These are phyloP conservation scores for Kurtzmaniella natalensis DNA, from an alignment of 1,139 yeast species.

Conservation along the genomic window DNA sequence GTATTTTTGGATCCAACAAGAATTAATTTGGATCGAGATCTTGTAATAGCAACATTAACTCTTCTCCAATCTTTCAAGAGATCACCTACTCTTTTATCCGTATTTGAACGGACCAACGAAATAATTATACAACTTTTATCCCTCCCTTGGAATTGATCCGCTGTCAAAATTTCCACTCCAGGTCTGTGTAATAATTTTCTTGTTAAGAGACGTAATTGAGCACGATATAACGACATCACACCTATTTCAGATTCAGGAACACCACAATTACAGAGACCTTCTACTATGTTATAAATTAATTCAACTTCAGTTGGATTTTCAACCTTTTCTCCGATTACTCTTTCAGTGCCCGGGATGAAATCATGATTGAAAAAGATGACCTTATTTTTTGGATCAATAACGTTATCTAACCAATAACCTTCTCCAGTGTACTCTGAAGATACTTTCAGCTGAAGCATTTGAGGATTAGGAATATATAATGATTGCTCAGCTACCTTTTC, in stretches of 20 bases:
- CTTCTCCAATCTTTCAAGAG: constrained; percentile 85
- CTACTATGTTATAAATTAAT: constrained; percentile 59
- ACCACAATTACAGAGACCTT: constrained; percentile 57
- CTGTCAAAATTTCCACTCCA: constrained; percentile 76
- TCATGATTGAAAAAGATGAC: constrained; percentile 85
- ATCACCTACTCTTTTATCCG: constrained; percentile 66
- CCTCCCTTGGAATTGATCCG: constrained; percentile 94
- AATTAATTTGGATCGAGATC: constrained; percentile 81
- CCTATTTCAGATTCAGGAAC: constrained; percentile 63
- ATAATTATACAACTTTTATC: constrained; percentile 89
- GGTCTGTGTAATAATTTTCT: constrained; percentile 34
- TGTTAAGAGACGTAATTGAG: constrained; percentile 62
- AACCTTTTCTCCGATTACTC: constrained; percentile 56
- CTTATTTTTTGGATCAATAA: constrained; percentile 33
- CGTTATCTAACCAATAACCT: constrained; percentile 29
- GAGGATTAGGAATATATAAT: constrained; percentile 43
- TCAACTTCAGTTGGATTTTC: constrained; percentile 72
- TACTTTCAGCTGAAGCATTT: constrained; percentile 12
- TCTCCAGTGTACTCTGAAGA: constrained; percentile 5
- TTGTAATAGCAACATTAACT: constrained; percentile 88
- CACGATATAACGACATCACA: constrained; percentile 82
- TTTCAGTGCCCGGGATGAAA: constrained; percentile 55
- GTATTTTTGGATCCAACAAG: constrained; percentile 76
- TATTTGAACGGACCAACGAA: constrained; percentile 81
- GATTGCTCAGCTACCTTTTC: constrained; percentile 54